phyloP scores from a whole-genome alignment of 352 stramenopile species.

The Phytopythium litorale region DNA sequence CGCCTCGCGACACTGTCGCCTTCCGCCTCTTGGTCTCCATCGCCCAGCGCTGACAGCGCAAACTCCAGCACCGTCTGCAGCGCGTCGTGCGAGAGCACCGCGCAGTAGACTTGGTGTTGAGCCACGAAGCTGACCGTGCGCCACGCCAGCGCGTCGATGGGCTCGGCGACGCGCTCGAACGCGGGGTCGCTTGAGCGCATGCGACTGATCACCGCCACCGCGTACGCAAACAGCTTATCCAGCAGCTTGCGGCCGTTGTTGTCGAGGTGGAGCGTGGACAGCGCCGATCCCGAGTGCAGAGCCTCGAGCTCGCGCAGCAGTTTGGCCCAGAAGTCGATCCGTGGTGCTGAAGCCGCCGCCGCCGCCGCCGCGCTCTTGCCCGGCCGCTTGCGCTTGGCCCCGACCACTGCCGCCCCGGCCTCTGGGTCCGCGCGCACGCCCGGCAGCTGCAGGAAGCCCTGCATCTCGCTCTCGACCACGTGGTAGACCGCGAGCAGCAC shows the following conservation, averaged over 20 bases:
- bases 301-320: slow-evolving; percentile 57
- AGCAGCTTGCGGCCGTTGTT: slow-evolving; percentile 64
- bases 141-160: slow-evolving; percentile 71
- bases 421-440: not conserved
- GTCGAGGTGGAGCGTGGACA: slow-evolving; percentile 63
- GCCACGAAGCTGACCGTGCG: slow-evolving; percentile 51
- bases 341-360: slow-evolving; percentile 20
- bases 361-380: slow-evolving; percentile 13
- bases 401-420: not conserved
- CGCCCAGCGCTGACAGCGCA: slow-evolving; percentile 44
- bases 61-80: slow-evolving; percentile 55
- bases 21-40: slow-evolving; percentile 13
- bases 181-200: slow-evolving; percentile 16
- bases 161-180: slow-evolving; percentile 20
- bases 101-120: slow-evolving; percentile 66
- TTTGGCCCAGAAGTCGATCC: slow-evolving; percentile 52
- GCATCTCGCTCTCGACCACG: slow-evolving; percentile 43
- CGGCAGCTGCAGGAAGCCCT: slow-evolving; percentile 27
- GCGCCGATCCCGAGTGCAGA: slow-evolving; percentile 41
- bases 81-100: slow-evolving; percentile 43
- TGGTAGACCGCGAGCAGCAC: slow-evolving; percentile 47
- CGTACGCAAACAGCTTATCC: slow-evolving; percentile 52
- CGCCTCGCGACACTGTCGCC: slow-evolving; percentile 13
- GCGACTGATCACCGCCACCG: slow-evolving; percentile 40
- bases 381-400: slow-evolving; percentile 25